phyloP scores from a whole-genome alignment of 1,284 basidiomycete genomes.

The Moesziomyces sp. region DNA sequence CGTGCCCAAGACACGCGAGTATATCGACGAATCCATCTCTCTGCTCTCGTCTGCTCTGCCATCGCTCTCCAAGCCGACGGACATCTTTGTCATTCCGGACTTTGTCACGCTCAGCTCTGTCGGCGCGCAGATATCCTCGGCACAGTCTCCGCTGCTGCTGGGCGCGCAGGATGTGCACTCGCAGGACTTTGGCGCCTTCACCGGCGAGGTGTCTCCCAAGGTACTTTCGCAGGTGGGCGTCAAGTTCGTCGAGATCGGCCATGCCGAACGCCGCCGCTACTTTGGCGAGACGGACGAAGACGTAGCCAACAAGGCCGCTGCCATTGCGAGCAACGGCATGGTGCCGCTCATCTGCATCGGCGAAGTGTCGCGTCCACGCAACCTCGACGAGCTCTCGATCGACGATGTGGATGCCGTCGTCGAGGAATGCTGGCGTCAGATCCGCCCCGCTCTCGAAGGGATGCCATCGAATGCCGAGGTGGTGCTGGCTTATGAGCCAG shows the following conservation, averaged over 20 bases:
- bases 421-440: constrained; percentile 60
- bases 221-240: constrained; percentile 57
- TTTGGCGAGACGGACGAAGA: constrained; percentile 61
- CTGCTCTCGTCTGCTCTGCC: constrained; percentile 15
- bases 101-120: constrained; percentile 54
- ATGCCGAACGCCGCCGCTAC: constrained; percentile 56
- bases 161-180: constrained; percentile 60
- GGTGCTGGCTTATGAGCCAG: constrained; percentile 62
- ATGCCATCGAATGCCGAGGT: constrained; percentile 31
- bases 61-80: constrained; percentile 18
- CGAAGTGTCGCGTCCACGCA: constrained; percentile 42
- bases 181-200: constrained; percentile 57
- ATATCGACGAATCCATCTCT: constrained; percentile 28
- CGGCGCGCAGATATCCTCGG: constrained; percentile 16
- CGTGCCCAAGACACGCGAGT: constrained; percentile 38
- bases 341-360: constrained; percentile 62
- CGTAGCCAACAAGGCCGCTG: constrained; percentile 54
- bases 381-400: constrained; percentile 21
- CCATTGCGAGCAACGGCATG: constrained; percentile 47
- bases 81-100: constrained; percentile 63
- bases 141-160: constrained; percentile 28
- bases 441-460: constrained; percentile 43
- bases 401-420: constrained; percentile 42
- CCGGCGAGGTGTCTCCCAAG: constrained; percentile 60
- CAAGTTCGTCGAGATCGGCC: constrained; percentile 61